Conservation (phyloP, 495 filamentous ascomycete genomes). For the Penicillium chermesinum region DNA sequence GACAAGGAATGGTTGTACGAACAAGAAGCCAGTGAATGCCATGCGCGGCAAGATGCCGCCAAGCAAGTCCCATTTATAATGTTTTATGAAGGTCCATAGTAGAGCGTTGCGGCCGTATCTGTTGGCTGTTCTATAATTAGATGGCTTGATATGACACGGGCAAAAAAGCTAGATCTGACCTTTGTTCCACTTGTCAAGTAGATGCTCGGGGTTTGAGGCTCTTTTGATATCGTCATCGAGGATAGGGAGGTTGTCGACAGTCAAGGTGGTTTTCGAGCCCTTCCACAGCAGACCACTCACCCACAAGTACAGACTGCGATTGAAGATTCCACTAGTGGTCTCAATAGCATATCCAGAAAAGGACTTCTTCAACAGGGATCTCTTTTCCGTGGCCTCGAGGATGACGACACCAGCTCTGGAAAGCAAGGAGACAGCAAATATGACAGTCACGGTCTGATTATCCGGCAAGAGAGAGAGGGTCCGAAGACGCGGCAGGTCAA, state of each 20-base stretch:
- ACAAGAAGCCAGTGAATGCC: constrained; percentile 49
- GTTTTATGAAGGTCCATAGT: constrained; percentile 32
- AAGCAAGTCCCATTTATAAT: constrained; percentile 31
- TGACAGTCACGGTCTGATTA: constrained; percentile 4
- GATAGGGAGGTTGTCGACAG: constrained; percentile 33
- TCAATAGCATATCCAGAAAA: constrained; percentile 44
- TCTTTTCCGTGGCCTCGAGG: constrained; percentile 51
- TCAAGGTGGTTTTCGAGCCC: constrained; percentile 41
- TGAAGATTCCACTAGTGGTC: constrained; percentile 45
- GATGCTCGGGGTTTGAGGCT: constrained; percentile 25
- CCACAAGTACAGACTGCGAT: constrained; percentile 50
- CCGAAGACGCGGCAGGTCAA: constrained; percentile 16
- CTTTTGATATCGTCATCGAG: constrained; percentile 35
- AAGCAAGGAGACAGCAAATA: constrained; percentile 17
- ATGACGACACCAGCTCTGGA: constrained; percentile 42
- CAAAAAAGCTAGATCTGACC: constrained; percentile 8
- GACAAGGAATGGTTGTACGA: constrained; percentile 59
- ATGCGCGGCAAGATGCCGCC: constrained; percentile 45
- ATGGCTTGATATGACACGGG: not conserved
- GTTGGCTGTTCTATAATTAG: constrained; percentile 10
- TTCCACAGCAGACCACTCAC: constrained; percentile 43
- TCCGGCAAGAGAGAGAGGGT: constrained; percentile 14
- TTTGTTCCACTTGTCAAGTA: constrained; percentile 35
- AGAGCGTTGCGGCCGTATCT: constrained; percentile 30
- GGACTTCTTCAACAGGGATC: constrained; percentile 29